A percentile compares a stretch with the other conserved stretches of the same genome.
Evolutionary conservation across 2,329 filamentous ascomycete genomes (phyloP).

Genomic region (Lasiodiplodia sp.): DNA sequence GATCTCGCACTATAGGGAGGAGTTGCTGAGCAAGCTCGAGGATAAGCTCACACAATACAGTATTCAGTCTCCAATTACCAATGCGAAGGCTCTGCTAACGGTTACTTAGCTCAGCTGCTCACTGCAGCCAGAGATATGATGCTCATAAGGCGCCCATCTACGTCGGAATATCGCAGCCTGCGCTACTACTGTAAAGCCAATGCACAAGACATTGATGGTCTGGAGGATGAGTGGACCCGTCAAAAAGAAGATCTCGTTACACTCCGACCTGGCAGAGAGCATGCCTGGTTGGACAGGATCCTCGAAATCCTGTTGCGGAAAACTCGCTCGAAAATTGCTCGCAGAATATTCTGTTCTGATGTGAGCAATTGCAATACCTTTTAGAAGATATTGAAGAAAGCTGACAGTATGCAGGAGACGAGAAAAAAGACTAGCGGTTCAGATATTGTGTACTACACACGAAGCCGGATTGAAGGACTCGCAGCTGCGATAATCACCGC

Average conservation of each 20-base stretch:
- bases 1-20: background rate
- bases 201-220: background rate
- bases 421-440: conserved; percentile 32
- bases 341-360: background rate
- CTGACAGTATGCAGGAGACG: conserved; percentile 26
- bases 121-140: background rate
- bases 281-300: conserved; percentile 48
- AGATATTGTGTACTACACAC: conserved; percentile 36
- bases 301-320: conserved; percentile 40
- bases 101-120: background rate
- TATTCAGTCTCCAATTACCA: background rate
- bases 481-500: conserved; percentile 37
- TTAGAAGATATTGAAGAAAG: background rate
- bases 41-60: background rate
- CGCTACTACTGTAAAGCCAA: background rate
- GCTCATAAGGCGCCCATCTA: background rate
- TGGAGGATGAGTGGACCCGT: conserved; percentile 43
- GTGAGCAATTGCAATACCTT: background rate
- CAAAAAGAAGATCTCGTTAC: conserved; percentile 52
- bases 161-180: background rate
- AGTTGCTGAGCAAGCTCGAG: background rate
- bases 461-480: conserved; percentile 34
- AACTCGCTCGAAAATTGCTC: background rate
- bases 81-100: background rate
- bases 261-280: conserved; percentile 47